These are phyloP conservation scores for Arthrobotrys sinensis DNA, from an alignment of 2,329 filamentous ascomycete genomes.

Conservation along the genomic window DNA sequence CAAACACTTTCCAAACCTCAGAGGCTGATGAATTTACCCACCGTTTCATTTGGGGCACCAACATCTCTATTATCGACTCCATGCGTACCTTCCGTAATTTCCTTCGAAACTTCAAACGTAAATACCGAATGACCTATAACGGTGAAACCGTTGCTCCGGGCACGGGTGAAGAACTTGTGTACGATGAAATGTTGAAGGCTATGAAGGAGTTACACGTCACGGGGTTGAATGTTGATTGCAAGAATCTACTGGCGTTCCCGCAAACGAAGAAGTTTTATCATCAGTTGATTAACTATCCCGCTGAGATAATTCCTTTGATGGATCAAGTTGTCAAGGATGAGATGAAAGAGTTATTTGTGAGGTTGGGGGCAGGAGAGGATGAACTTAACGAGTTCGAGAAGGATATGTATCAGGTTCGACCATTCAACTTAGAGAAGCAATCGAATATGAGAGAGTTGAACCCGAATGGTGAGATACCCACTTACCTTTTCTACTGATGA, in stretches of 20 bases:
- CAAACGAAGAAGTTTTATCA: constrained; percentile 95
- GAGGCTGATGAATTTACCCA: constrained; percentile 87
- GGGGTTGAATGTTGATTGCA: constrained; percentile 88
- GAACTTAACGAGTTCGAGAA: constrained; percentile 80
- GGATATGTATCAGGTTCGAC: constrained; percentile 86
- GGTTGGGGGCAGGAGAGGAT: constrained; percentile 67
- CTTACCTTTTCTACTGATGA: background rate
- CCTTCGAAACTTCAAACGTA: constrained; percentile 88
- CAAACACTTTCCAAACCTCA: constrained; percentile 67
- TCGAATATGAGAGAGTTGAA: constrained; percentile 96
- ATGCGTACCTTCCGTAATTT: constrained; percentile 92
- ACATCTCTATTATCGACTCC: constrained; percentile 91
- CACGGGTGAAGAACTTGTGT: constrained; percentile 83
- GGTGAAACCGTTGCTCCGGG: constrained; percentile 82
- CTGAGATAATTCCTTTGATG: constrained; percentile 96
- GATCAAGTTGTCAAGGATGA: constrained; percentile 94
- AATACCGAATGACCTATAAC: constrained; percentile 93
- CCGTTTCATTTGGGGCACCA: constrained; percentile 95
- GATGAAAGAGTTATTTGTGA: constrained; percentile 89
- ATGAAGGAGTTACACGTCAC: constrained; percentile 90
- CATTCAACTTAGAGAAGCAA: constrained; percentile 87
- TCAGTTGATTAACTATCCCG: constrained; percentile 92
- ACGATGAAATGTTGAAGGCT: constrained; percentile 86
- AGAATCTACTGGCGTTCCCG: constrained; percentile 92
- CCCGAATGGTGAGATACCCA: constrained; percentile 76